Conservation (phyloP, 306 rosid genomes). For the Cicer cuneatum region DNA sequence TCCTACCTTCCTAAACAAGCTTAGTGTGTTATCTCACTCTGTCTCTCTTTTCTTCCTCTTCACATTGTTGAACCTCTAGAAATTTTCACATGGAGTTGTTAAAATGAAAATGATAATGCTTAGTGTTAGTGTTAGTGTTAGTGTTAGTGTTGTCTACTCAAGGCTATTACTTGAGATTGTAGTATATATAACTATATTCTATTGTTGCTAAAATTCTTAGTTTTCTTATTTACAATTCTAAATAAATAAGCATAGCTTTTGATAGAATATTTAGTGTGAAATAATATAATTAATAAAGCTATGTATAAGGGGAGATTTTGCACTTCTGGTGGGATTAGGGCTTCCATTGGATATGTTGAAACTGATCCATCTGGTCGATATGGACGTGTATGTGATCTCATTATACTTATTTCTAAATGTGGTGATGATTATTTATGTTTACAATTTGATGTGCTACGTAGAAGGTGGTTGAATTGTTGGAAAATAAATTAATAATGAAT, state of each 20-base stretch:
- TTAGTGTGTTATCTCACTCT: slow-evolving; percentile 24
- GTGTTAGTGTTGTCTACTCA: slow-evolving; percentile 66
- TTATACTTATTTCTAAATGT: neutral
- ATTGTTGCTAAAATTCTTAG: neutral
- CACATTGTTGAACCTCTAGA: slow-evolving; percentile 37
- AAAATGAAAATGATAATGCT: slow-evolving; percentile 64
- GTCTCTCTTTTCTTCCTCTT: slow-evolving; percentile 7
- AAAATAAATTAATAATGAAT: too few species aligned
- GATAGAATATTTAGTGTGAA: neutral
- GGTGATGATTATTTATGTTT: neutral
- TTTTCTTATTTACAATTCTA: neutral
- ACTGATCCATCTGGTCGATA: slow-evolving; percentile 89
- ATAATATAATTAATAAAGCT: slow-evolving; percentile 5
- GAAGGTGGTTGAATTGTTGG: too few species aligned
- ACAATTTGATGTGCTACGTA: too few species aligned
- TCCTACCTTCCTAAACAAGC: slow-evolving; percentile 21
- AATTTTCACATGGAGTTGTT: slow-evolving; percentile 55
- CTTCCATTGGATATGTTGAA: slow-evolving; percentile 67
- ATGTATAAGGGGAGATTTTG: slow-evolving; percentile 59
- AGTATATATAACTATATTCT: neutral
- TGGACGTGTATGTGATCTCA: slow-evolving; percentile 69
- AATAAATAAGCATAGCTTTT: neutral
- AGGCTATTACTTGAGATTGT: slow-evolving; percentile 57
- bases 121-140: slow-evolving; percentile 49
- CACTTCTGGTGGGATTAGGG: slow-evolving; percentile 45